Evolutionary conservation across 768 basidiomycete species (phyloP).

Genomic region (Mycena leptocephala): DNA sequence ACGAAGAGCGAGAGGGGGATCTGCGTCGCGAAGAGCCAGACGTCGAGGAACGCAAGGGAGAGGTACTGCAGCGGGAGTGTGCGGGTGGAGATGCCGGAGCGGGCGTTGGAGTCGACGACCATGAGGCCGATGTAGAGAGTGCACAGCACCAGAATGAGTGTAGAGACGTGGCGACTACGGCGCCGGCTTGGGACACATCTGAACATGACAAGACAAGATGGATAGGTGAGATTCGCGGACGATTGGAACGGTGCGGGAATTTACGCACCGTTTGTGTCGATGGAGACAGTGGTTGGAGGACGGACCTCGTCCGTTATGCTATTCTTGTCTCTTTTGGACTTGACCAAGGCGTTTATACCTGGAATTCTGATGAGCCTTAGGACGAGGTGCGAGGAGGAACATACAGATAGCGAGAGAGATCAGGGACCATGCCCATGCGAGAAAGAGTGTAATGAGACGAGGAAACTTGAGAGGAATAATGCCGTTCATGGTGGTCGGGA

Average conservation of each 20-base stretch:
- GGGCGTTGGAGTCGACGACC: conserved; percentile 38
- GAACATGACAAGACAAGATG: background rate
- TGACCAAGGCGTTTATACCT: conserved; percentile 61
- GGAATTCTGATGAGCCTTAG: background rate
- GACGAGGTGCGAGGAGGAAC: background rate
- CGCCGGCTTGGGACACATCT: conserved; percentile 60
- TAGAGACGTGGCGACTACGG: conserved; percentile 54
- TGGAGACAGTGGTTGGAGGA: conserved; percentile 49
- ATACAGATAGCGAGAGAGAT: conserved; percentile 40
- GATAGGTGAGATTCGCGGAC: background rate
- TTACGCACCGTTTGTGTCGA: conserved; percentile 59
- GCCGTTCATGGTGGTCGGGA: conserved; percentile 7
- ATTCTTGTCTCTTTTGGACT: conserved; percentile 58
- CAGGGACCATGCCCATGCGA: conserved; percentile 50
- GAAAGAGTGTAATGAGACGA: conserved; percentile 43
- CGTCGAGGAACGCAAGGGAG: conserved; percentile 58
- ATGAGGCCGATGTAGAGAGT: conserved; percentile 44
- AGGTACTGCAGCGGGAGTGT: conserved; percentile 53
- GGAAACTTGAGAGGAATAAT: conserved; percentile 38
- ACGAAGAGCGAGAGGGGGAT: conserved; percentile 64
- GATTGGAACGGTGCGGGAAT: too few species aligned
- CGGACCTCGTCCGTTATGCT: conserved; percentile 50
- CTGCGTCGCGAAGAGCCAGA: conserved; percentile 66
- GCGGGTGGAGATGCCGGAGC: conserved; percentile 40
- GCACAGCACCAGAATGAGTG: conserved; percentile 50